A percentile compares a stretch with the other conserved stretches of the same genome.
Evolutionary conservation across 345 rosid species (phyloP).

Genomic region (Gossypium arboreum): DNA sequence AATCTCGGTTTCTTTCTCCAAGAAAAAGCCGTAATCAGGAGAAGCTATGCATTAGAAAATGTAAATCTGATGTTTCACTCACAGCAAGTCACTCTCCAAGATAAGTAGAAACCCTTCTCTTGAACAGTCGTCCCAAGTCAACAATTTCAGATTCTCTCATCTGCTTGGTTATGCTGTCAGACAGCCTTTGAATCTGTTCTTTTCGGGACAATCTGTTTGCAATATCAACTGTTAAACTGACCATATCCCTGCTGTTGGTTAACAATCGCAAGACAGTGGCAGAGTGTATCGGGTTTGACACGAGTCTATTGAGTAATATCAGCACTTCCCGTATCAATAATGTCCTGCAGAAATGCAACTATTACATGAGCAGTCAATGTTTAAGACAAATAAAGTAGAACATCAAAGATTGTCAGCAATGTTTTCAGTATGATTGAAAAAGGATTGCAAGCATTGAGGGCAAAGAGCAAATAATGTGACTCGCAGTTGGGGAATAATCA

Average conservation of each 20-base stretch:
- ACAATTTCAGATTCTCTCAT: conserved; percentile 57
- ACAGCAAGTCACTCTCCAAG: conserved; percentile 40
- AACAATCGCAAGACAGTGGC: conserved; percentile 45
- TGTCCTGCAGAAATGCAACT: conserved; percentile 37
- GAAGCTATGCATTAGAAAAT: background rate
- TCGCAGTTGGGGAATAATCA: background rate
- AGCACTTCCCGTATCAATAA: conserved; percentile 67
- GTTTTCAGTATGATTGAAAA: background rate
- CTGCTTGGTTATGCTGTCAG: conserved; percentile 31
- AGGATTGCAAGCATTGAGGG: background rate
- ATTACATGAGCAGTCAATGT: background rate
- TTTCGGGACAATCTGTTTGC: conserved; percentile 61
- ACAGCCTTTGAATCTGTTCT: conserved; percentile 24
- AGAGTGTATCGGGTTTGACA: conserved; percentile 55
- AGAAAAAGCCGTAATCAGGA: background rate
- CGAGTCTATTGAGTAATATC: conserved; percentile 78
- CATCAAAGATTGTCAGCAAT: background rate
- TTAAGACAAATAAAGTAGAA: background rate
- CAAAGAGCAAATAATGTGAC: background rate
- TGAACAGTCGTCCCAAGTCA: conserved; percentile 61
- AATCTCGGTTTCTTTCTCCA: background rate
- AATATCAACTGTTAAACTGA: conserved; percentile 62
- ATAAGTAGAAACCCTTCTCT: conserved; percentile 59
- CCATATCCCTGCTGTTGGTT: conserved; percentile 75
- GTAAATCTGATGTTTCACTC: background rate